Evolutionary conservation across 1,139 yeast genomes (phyloP).

Genomic region (Diutina siamensis): DNA sequence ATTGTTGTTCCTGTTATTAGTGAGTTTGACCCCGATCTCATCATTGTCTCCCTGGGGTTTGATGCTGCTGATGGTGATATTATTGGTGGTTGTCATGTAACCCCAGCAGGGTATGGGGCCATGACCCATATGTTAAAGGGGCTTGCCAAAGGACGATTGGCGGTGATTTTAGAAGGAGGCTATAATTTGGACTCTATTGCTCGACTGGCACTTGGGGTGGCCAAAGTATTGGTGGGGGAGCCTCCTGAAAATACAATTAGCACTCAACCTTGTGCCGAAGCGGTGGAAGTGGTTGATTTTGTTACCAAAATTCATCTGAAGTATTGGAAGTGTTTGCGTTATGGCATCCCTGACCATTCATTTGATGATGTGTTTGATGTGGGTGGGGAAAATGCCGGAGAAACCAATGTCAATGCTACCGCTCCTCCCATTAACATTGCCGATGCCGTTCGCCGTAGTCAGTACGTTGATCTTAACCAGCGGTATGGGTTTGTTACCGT

Average conservation of each 20-base stretch:
- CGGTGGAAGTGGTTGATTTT: constrained; percentile 77
- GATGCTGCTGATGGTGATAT: constrained; percentile 99
- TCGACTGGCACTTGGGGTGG: constrained; percentile 81
- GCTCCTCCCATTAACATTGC: constrained; percentile 2
- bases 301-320: constrained; percentile 73
- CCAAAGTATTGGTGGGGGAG: constrained; percentile 86
- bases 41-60: constrained; percentile 88
- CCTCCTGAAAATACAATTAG: constrained; percentile 72
- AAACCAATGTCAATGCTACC: neutral
- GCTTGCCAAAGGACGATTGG: constrained; percentile 76
- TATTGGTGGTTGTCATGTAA: constrained; percentile 94
- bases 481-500: constrained; percentile 47
- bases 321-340: constrained; percentile 79
- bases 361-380: constrained; percentile 25
- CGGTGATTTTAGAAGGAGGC: constrained; percentile 93
- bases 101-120: constrained; percentile 93
- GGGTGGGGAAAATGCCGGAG: neutral
- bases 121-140: constrained; percentile 90
- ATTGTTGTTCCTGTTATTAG: constrained; percentile 82
- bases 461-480: neutral
- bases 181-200: constrained; percentile 88
- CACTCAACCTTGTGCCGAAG: constrained; percentile 58
- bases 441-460: constrained; percentile 1
- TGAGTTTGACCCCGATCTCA: constrained; percentile 88
- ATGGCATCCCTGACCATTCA: constrained; percentile 39